A percentile compares a stretch with the other conserved stretches of the same genome.
Conservation (phyloP, 768 basidiomycete species). For the Tylopilus balloui region DNA sequence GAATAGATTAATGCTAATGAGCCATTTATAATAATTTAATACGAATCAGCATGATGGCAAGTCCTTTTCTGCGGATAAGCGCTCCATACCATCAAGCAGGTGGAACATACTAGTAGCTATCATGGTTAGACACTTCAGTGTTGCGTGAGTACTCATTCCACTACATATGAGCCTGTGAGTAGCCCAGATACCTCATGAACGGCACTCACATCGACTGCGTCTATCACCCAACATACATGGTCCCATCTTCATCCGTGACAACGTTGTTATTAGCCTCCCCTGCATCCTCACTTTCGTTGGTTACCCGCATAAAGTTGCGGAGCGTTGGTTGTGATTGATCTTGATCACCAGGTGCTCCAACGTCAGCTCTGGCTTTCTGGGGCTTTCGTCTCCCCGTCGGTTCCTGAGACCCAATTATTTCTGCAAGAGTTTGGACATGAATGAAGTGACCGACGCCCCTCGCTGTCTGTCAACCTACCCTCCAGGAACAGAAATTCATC, state of each 20-base stretch:
- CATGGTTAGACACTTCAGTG: too few species aligned
- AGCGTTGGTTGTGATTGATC: constrained; percentile 37
- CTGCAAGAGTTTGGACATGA: constrained; percentile 31
- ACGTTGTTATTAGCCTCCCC: constrained; percentile 32
- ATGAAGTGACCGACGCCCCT: background rate
- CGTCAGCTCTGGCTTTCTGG: constrained; percentile 27
- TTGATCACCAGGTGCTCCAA: constrained; percentile 13
- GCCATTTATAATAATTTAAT: background rate
- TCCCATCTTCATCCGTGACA: constrained; percentile 57
- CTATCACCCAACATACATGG: constrained; percentile 42
- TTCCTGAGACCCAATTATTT: constrained; percentile 56
- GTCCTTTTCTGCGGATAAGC: too few species aligned
- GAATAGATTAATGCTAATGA: constrained; percentile 9
- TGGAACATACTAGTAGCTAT: too few species aligned
- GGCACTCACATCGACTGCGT: too few species aligned
- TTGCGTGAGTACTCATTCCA: too few species aligned
- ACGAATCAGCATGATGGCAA: background rate
- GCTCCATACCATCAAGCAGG: too few species aligned
- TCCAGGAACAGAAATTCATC: constrained; percentile 80
- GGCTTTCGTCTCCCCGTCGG: constrained; percentile 41
- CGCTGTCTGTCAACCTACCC: constrained; percentile 39
- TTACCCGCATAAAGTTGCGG: constrained; percentile 44
- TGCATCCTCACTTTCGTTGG: constrained; percentile 21
- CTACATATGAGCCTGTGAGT: too few species aligned
- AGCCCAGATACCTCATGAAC: background rate